Base-by-base conservation (phyloP, 305 asterid species). In the Solanum hybrid region DNA sequence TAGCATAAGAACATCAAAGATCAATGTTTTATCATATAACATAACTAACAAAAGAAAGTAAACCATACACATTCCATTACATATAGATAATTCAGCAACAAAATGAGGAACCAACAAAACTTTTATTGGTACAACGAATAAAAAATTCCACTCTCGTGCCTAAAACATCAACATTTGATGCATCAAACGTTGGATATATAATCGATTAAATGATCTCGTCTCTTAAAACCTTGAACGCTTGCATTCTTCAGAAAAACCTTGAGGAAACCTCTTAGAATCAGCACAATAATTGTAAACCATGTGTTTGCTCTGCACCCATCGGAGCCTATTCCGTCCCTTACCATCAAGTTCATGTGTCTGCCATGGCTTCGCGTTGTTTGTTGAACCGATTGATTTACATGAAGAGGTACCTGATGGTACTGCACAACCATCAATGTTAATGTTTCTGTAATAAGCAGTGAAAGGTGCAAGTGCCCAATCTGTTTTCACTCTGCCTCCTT, bases 251-350 rank as follows among this genome's bases (percentile, higher is more conserved):
- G 98, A 89, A 14, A 80, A 13, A 1, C 95, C 96, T 70, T 86
- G 90, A 10, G 97, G 91, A 39, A 95, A 95, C 85, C 98, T 91
- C 10, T 76, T 80, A 17, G 10, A 31, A 90, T 94, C 95, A 33
- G 90, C 31, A 79, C 98, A 95, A 26, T 94, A 95, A 61, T 93
- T 90, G 37, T 94, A 94, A 20, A 95, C 79, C 95, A 93, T 93
- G 26, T 90, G 87, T 5, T 80, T 94, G 26, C 89, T 87, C 41
- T 94, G 95, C 22, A 95, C 94, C 97, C 95, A 94, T 37, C 95
- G 90, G 32, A 94, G 65, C 51, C 94, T 89, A 39, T 93, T 92
- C 51, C 95, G 91, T 0, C 94, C 95, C 37, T 78, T 89, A 1
- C 89, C 91, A 75, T 94, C 95, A 20, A 93, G 93, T 32, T 91